Base-by-base conservation (phyloP, 768 basidiomycete species). In the Psilocybe subaeruginosa region DNA sequence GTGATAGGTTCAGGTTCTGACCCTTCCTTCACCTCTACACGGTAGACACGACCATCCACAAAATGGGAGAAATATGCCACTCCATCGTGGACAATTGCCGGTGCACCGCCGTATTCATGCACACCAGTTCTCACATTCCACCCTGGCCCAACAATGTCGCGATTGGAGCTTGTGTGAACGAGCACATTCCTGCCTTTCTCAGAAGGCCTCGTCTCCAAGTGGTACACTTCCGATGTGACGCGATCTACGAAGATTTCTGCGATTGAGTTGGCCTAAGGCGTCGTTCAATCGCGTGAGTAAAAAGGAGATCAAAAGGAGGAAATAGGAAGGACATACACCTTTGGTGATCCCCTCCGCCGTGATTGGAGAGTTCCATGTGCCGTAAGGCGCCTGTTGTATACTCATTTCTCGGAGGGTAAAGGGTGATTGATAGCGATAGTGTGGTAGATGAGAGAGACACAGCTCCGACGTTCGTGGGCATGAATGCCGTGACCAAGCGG, bases 51-150 rank as follows among this genome's bases (percentile, higher is more conserved):
- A 1, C 81, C 80, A 69, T 88, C 85, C 11, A 55, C 56, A 31
- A 79, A 72, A 69, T 88, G 76, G 3, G 88, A 87, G 70, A 90
- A 92, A 72, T 87, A 86, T 7, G 83, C 72, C 9, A 76, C 71
- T 6, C 78, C 81, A 43, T 76, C 76, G 59, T 82, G 73, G 0
- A 84, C 85, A 17, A 82, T 78, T 1, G 85, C 85, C 1, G 86
- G 75, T 2, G 80, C 84, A 11, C 91, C 91, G 0, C 91, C 90
- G 55, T 91, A 91, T 69, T 91, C 90, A 27, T 90, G 84, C 2
- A 91, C 89, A 14, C 78, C 70, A 0, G 83, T 82, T 83, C 78
- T 78, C 3, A 84, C 84, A 69, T 89, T 88, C 80, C 82, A 90
- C 0, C 77, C 79, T 33, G 74, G 67, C 1, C 80, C 81, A 11